Percentiles rank a stretch among this genome's conserved stretches.
phyloP scores from a whole-genome alignment of 306 rosid species.

The Quillaja saponaria region DNA sequence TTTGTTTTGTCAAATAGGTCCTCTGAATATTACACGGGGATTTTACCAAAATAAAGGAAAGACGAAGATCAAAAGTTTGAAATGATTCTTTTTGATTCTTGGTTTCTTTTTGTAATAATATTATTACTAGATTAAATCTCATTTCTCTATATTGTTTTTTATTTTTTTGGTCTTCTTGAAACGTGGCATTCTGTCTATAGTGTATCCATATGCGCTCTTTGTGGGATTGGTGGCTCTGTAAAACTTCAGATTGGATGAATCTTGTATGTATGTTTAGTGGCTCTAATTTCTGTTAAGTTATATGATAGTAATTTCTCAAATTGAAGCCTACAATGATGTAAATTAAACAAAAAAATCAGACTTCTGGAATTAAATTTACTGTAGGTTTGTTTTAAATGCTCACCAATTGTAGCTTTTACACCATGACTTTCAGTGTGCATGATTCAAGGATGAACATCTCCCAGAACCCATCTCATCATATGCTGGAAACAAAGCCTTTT shows the following conservation, averaged over 20 bases:
- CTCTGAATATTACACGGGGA: slow-evolving; percentile 33
- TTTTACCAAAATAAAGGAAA: slow-evolving; percentile 25
- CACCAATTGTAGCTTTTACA: slow-evolving; percentile 26
- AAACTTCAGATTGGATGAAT: neutral
- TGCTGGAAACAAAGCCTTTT: slow-evolving; percentile 55
- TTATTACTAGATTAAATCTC: neutral
- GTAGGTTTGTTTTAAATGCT: slow-evolving; percentile 17
- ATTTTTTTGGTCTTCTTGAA: neutral
- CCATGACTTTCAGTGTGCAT: slow-evolving; percentile 54
- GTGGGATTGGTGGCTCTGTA: too few species aligned
- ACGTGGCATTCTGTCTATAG: neutral
- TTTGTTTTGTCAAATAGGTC: slow-evolving; percentile 47
- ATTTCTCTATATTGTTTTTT: neutral
- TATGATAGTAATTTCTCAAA: too few species aligned
- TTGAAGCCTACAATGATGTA: too few species aligned
- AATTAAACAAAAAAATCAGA: slow-evolving; percentile 1
- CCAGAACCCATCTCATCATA: slow-evolving; percentile 40
- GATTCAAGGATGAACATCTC: slow-evolving; percentile 55
- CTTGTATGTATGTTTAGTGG: neutral
- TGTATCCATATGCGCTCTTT: neutral
- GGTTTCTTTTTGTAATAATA: too few species aligned
- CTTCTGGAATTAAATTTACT: neutral
- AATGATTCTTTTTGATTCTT: neutral
- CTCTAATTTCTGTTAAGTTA: neutral
- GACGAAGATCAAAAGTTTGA: neutral